Conservation (phyloP, 352 stramenopile genomes). For the Phytophthora foliorum region DNA sequence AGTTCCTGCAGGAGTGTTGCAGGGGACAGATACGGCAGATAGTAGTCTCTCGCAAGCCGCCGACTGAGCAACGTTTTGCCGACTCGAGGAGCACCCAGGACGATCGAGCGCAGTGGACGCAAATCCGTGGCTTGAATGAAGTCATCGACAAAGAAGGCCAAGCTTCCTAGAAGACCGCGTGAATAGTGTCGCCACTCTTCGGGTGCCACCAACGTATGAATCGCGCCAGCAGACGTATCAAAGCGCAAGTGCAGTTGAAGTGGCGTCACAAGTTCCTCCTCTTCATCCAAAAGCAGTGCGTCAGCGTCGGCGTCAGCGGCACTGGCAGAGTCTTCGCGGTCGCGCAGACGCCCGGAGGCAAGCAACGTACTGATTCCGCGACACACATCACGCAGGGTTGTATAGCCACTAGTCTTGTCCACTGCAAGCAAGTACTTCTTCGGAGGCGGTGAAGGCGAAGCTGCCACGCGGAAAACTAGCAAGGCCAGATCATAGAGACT, state of each 20-base stretch:
- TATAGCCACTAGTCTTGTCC: constrained; percentile 60
- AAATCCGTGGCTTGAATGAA: constrained; percentile 84
- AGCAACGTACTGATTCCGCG: constrained; percentile 67
- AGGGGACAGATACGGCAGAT: constrained; percentile 69
- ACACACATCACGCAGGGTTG: constrained; percentile 74
- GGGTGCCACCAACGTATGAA: constrained; percentile 61
- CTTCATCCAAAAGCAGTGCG: constrained; percentile 64
- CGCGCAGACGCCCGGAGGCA: constrained; percentile 55
- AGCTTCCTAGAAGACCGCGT: constrained; percentile 66
- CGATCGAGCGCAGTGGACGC: constrained; percentile 70
- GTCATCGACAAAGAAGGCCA: constrained; percentile 75
- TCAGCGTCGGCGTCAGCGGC: constrained; percentile 57
- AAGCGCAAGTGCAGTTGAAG: constrained; percentile 84
- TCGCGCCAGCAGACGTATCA: constrained; percentile 56
- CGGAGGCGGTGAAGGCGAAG: constrained; percentile 36
- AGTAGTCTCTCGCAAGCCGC: constrained; percentile 76
- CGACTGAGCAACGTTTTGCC: constrained; percentile 73
- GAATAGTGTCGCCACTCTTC: constrained; percentile 81
- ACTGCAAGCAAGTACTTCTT: constrained; percentile 79
- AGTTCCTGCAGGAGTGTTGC: constrained; percentile 59
- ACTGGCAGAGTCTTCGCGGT: constrained; percentile 30
- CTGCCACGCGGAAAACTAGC: constrained; percentile 57
- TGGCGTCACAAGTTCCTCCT: constrained; percentile 61
- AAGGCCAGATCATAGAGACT: constrained; percentile 85
- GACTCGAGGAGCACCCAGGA: constrained; percentile 71